Conservation (phyloP, 805 yeast genomes). For the Cyberlindnera veronae region DNA sequence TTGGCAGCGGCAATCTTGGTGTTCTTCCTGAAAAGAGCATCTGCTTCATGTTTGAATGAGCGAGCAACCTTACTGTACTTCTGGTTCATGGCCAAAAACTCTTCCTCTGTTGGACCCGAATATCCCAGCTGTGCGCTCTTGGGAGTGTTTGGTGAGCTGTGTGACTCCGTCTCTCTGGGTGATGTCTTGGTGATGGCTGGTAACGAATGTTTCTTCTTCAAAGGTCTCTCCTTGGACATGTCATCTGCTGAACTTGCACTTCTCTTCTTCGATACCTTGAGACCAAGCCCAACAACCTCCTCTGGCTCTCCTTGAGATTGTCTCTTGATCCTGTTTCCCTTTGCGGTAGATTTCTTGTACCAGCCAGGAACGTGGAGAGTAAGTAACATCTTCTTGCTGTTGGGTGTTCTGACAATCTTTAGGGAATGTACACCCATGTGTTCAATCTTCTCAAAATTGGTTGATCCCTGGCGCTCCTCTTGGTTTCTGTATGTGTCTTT, state of each 20-base stretch:
- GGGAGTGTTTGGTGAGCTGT: background rate
- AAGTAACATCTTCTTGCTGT: conserved; percentile 2
- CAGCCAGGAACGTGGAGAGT: conserved; percentile 17
- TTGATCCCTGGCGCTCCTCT: conserved; percentile 5
- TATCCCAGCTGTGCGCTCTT: background rate
- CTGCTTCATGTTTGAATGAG: conserved; percentile 22
- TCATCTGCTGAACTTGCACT: conserved; percentile 1
- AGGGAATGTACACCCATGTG: conserved; percentile 13
- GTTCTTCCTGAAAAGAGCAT: conserved; percentile 5
- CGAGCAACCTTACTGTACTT: conserved; percentile 11
- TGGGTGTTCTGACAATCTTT: conserved; percentile 1
- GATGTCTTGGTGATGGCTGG: background rate
- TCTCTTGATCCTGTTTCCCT: conserved; percentile 8
- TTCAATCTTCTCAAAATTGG: conserved; percentile 10
- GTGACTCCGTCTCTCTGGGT: background rate
- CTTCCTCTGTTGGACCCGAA: background rate
- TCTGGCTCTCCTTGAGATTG: background rate
- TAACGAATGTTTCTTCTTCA: background rate
- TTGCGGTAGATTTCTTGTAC: conserved; percentile 8
- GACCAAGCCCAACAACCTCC: conserved; percentile 5
- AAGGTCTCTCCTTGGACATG: conserved; percentile 3
- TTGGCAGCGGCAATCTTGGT: conserved; percentile 7
- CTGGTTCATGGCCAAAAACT: conserved; percentile 2
- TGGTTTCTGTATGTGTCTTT: background rate
- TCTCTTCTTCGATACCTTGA: conserved; percentile 6